Evolutionary conservation across 805 yeast species (phyloP), one percentile per base, ranked within the genome.

Genomic region (Yamadazyma nakazawae): DNA sequence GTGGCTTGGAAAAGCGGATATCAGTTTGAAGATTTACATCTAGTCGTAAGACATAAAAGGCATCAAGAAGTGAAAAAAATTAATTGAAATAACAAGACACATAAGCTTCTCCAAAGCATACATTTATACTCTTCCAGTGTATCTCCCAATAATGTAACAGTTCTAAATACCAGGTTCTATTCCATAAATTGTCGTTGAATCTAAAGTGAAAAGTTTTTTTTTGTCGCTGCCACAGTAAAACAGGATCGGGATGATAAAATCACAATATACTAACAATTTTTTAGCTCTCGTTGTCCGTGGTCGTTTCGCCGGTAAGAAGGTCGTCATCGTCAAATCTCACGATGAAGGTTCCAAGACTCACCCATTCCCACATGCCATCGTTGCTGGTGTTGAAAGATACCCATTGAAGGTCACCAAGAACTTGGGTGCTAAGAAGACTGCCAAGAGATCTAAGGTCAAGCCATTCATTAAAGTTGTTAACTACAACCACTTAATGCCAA

Each of bases 271-370:
- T 70, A 70, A 70, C 72, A 31, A n/a, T 37, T n/a, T 43, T 43
- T 39, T 72, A 87, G 96, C 98, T 81, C 91, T 94, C 80, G 91
- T 94, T 76, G 96, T 91, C 78, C 92, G 98, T 78, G 99, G 99
- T 72, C 94, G 99, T 82, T 92, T 83, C 88, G 99, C 99, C 75
- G 99, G 99, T 83, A 92, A 91, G 88, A 94, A 94, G 87, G 99
- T 94, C 63, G 99, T 94, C 75, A 90, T 94, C 72, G 91, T 94
- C 74, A 90, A 88, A 79, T 94, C 97, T 64, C 95, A 88, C 75
- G 98, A 94, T 72, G 97, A 94, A 71, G 99, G 99, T 74, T 82
- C 98, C 81, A 94, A 94, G 82, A 74, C 94, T 59, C 97, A 92
- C 83, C 94, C 95, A 69, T 94, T 90, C 88, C 96, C 97, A 75